phyloP scores from a whole-genome alignment of 2,329 filamentous ascomycete species.

The Arachnomyces sp. region DNA sequence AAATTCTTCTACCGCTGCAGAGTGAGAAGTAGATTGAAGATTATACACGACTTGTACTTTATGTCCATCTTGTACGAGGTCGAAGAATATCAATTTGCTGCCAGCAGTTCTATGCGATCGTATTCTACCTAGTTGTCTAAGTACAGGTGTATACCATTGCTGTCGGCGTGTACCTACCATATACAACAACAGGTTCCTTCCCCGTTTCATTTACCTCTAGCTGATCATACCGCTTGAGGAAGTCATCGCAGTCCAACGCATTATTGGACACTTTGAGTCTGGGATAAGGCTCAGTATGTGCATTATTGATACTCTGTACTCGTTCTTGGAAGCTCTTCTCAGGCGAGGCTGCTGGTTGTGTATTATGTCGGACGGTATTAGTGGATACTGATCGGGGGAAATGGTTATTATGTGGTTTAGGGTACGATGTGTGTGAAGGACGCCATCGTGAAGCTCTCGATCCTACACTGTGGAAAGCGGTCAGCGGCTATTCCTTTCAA shows the following conservation, averaged over 20 bases:
- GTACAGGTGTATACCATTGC: conserved; percentile 21
- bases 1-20: conserved; percentile 38
- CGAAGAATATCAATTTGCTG: conserved; percentile 74
- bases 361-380: conserved; percentile 17
- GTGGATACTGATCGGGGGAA: background rate
- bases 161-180: conserved; percentile 31
- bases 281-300: conserved; percentile 31
- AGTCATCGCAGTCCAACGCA: conserved; percentile 28
- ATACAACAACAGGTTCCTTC: conserved; percentile 30
- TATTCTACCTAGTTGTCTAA: conserved; percentile 59
- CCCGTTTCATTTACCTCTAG: conserved; percentile 33
- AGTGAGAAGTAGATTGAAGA: conserved; percentile 39
- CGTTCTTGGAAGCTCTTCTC: conserved; percentile 29
- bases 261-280: conserved; percentile 24
- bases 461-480: too few relatives aligned
- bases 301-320: conserved; percentile 29
- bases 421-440: too few relatives aligned
- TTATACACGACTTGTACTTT: conserved; percentile 71
- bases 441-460: too few relatives aligned
- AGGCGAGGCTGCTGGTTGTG: conserved; percentile 20
- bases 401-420: too few relatives aligned
- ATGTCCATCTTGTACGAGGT: conserved; percentile 64
- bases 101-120: conserved; percentile 62
- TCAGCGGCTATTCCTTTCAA: background rate
- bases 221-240: conserved; percentile 29